Percentiles rank a stretch among this genome's conserved stretches.
Evolutionary conservation across 495 filamentous ascomycete genomes (phyloP).

Genomic region (Podospora pseudopauciseta): DNA sequence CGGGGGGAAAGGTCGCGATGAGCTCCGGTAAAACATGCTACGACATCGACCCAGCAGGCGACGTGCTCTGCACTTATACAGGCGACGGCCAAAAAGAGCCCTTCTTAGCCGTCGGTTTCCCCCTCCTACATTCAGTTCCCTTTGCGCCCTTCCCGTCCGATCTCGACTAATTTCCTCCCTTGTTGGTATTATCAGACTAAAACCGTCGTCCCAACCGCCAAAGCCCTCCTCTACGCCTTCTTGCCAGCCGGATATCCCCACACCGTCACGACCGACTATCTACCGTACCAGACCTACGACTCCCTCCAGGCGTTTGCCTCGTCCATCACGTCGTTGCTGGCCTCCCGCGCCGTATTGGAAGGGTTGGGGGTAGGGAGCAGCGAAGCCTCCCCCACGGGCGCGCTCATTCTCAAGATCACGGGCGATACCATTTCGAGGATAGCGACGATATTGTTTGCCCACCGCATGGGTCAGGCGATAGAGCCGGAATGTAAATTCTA

Average conservation of each 20-base stretch:
- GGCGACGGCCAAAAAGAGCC: conserved; percentile 24
- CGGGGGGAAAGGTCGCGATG: conserved; percentile 21
- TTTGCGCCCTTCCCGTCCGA: background rate
- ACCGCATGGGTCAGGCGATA: conserved; percentile 77
- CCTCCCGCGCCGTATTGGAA: conserved; percentile 85
- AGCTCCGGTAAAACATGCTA: conserved; percentile 27
- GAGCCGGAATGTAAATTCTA: conserved; percentile 95
- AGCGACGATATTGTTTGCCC: conserved; percentile 88
- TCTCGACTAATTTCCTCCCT: background rate
- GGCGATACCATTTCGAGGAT: conserved; percentile 82
- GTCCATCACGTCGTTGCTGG: conserved; percentile 84
- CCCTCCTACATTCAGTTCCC: background rate
- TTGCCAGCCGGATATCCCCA: conserved; percentile 91
- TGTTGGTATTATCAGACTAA: conserved; percentile 24
- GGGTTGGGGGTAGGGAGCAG: conserved; percentile 91
- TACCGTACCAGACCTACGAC: conserved; percentile 68
- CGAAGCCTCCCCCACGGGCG: conserved; percentile 76
- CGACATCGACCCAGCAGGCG: conserved; percentile 40
- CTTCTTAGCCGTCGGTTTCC: conserved; percentile 21
- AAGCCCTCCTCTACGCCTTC: conserved; percentile 64
- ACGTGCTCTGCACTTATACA: conserved; percentile 35
- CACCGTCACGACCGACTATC: conserved; percentile 86
- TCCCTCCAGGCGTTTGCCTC: conserved; percentile 94
- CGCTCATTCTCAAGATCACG: conserved; percentile 78
- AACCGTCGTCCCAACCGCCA: conserved; percentile 29